Evolutionary conservation across 2,329 filamentous ascomycete species (phyloP), one percentile per base, ranked within the genome.

Genomic region (Xylariaceae sp.): DNA sequence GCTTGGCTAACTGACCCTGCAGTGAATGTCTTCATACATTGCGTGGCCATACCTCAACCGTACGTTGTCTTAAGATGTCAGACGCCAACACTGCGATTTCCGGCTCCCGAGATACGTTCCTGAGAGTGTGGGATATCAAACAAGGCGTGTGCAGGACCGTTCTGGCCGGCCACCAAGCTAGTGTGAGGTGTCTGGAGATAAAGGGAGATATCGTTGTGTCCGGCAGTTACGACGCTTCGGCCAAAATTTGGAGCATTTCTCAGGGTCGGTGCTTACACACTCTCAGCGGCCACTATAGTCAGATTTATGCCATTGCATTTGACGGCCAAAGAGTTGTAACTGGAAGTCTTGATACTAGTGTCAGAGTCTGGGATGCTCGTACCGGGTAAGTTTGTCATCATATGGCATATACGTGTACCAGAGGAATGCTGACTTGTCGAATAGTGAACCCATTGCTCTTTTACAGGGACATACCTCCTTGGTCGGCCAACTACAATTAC

Each of bases 221-320:
- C 29, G 94, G 94, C 53, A 96, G 91, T 71, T 99, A 99, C 72
- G 94, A 99, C 70, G 96, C 94, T 6, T 96, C 90, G 19, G 94
- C 94, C 19, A 87, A 91, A 64, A 92, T 99, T 53, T 99, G 94
- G 94, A 96, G 89, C 70, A 97, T 99, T 49, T 95, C 90, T 1
- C 89, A 96, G 72, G 94, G 94, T 29, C 85, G 90, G 58, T 99
- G 94, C 70, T 76, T 97, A 51, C 86, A 92, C 62, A 96, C 91
- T 0, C 78, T 99, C 37, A 86, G 87, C 42, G 94, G 94, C 0
- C 94, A 99, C 72, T 99, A 96, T 73, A 97, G 92, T 68, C 94
- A 99, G 69, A 99, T 99, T 54, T 99, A 99, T 69, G 94, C 94
- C 18, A 95, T 99, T 68, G 94, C 94, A 1, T 99, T 97, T 71